phyloP scores from a whole-genome alignment of 2,329 filamentous ascomycete species.

The Fusarium lyarnte region DNA sequence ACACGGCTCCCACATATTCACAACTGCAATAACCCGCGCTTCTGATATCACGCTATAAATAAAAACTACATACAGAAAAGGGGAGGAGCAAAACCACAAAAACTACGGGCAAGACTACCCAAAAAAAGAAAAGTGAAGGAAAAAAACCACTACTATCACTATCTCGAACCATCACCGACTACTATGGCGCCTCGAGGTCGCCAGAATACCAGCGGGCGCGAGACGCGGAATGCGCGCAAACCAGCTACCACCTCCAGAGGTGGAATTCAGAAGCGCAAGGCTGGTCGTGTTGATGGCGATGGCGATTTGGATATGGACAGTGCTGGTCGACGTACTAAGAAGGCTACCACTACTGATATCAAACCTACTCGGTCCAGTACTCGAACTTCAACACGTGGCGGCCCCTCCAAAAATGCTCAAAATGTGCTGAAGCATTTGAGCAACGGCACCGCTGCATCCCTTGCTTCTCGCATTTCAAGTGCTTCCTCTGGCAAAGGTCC shows the following conservation, averaged over 20 bases:
- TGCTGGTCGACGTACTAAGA: constrained; percentile 48
- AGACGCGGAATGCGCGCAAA: constrained; percentile 45
- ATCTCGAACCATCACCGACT: not conserved
- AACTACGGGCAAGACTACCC: not conserved
- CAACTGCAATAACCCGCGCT: not conserved
- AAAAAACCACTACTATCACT: not conserved
- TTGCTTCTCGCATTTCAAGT: constrained; percentile 50
- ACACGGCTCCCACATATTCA: not conserved
- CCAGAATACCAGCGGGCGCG: constrained; percentile 44
- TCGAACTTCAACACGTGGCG: constrained; percentile 45
- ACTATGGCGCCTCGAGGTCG: constrained; percentile 51
- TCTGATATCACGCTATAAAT: constrained; percentile 8
- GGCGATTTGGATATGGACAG: constrained; percentile 69
- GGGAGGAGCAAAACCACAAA: not conserved
- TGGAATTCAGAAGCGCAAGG: constrained; percentile 62
- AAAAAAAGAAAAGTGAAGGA: not conserved
- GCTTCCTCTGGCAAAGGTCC: constrained; percentile 38
- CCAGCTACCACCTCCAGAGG: constrained; percentile 51
- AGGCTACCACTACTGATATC: constrained; percentile 40
- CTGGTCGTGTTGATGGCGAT: constrained; percentile 59
- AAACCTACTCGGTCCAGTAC: constrained; percentile 42
- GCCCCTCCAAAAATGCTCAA: constrained; percentile 52
- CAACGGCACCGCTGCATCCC: constrained; percentile 46
- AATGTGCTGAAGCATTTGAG: constrained; percentile 56
- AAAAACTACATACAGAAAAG: not conserved